Conservation (phyloP, 164 flowering plant genomes). For the Dillenia turbinata region DNA sequence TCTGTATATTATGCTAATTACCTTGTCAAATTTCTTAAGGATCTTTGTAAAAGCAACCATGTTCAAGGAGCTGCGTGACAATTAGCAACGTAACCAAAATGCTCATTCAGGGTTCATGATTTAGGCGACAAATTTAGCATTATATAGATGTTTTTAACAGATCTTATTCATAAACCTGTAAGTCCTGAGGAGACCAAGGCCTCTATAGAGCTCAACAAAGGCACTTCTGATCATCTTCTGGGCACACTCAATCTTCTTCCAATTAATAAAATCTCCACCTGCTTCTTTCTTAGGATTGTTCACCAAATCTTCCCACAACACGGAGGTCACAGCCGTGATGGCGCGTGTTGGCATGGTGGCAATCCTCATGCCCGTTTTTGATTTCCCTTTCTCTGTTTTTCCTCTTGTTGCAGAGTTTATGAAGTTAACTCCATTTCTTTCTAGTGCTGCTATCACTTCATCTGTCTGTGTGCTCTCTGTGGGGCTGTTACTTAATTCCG, state of each 20-base stretch:
- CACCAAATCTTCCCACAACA: conserved; percentile 83
- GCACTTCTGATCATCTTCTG: conserved; percentile 91
- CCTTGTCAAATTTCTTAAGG: conserved; percentile 98
- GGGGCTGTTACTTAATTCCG: not conserved
- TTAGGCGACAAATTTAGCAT: too few species aligned
- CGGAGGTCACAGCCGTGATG: conserved; percentile 54
- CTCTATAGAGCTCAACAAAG: conserved; percentile 89
- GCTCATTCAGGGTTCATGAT: too few species aligned
- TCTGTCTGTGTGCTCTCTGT: conserved; percentile 27
- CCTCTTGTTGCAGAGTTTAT: conserved; percentile 29
- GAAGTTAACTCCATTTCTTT: conserved; percentile 49
- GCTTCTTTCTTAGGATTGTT: conserved; percentile 66
- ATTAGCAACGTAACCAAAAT: not conserved
- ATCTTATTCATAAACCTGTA: conserved; percentile 47
- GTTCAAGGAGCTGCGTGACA: conserved; percentile 77
- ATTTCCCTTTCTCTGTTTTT: conserved; percentile 53
- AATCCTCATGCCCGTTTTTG: conserved; percentile 55
- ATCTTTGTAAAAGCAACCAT: conserved; percentile 94
- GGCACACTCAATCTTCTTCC: conserved; percentile 81
- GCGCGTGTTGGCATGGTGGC: conserved; percentile 58
- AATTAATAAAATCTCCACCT: conserved; percentile 42
- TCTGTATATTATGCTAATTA: conserved; percentile 10
- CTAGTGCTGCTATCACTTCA: conserved; percentile 45
- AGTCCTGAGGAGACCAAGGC: conserved; percentile 76
- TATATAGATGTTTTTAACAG: too few species aligned